Conservation (phyloP, 164 flowering plant species). For the Macadamia tetraphylla region DNA sequence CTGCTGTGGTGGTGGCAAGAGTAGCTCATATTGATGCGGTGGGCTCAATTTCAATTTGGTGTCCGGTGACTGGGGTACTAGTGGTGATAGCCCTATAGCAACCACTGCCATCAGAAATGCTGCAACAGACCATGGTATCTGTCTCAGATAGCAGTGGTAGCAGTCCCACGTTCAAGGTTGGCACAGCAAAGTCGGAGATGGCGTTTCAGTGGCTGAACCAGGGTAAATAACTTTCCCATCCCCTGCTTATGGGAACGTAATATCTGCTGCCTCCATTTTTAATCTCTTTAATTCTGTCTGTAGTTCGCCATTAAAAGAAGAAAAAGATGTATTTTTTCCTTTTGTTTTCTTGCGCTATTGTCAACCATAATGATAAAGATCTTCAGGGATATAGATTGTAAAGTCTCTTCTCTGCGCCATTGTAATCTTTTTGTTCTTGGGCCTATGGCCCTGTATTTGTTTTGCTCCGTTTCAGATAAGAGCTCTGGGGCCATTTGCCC, state of each 20-base stretch:
- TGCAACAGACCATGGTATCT: conserved; percentile 43
- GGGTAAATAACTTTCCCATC: conserved; percentile 12
- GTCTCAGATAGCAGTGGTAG: conserved; percentile 56
- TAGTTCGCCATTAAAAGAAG: too few relatives aligned
- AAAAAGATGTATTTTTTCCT: too few relatives aligned
- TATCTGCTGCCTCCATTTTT: too few relatives aligned
- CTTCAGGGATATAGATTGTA: too few relatives aligned
- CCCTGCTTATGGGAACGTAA: conserved; percentile 3
- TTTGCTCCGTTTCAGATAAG: too few relatives aligned
- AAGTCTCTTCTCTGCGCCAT: too few relatives aligned
- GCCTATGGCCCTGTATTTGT: too few relatives aligned
- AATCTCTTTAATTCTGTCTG: too few relatives aligned
- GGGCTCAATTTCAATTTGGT: conserved; percentile 22
- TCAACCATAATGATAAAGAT: too few relatives aligned
- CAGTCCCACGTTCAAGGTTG: conserved; percentile 41
- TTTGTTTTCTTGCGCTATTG: too few relatives aligned
- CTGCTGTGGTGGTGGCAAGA: conserved; percentile 17
- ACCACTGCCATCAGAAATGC: conserved; percentile 41
- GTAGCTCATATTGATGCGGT: conserved; percentile 25
- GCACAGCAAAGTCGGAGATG: conserved; percentile 25
- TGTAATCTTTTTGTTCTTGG: too few relatives aligned
- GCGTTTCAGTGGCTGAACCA: conserved; percentile 37
- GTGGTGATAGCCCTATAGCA: conserved; percentile 15
- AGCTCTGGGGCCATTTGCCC: too few relatives aligned
- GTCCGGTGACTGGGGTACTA: conserved; percentile 20